These are phyloP conservation scores for Berberis thunbergii DNA, from an alignment of 164 flowering plant genomes.

Conservation along the genomic window DNA sequence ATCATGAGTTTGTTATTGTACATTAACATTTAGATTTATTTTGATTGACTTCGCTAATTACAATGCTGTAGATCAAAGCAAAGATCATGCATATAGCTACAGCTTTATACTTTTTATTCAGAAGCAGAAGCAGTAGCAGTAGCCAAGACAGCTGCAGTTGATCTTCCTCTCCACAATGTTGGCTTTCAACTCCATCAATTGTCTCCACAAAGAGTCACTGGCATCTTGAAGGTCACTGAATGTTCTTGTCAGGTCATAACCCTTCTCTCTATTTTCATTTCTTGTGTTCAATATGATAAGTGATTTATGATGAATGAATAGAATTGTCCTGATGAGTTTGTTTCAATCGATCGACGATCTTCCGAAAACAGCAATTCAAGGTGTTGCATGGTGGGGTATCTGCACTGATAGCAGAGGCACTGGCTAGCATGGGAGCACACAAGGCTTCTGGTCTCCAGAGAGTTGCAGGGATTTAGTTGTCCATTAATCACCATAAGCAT, in stretches of 20 bases:
- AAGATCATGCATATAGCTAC: too few relatives aligned
- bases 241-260: conserved; percentile 54
- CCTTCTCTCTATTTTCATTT: not conserved
- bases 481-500: conserved; percentile 62
- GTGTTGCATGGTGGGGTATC: conserved; percentile 90
- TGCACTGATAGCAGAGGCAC: conserved; percentile 69
- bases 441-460: conserved; percentile 67
- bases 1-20: too few relatives aligned
- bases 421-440: conserved; percentile 89
- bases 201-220: conserved; percentile 43
- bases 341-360: not conserved
- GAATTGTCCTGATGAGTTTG: too few relatives aligned
- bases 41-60: too few relatives aligned
- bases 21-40: too few relatives aligned
- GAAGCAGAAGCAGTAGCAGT: not conserved
- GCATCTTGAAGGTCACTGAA: conserved; percentile 40
- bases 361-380: conserved; percentile 49
- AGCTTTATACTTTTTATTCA: not conserved
- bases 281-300: not conserved
- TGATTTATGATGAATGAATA: too few relatives aligned
- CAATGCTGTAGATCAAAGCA: too few relatives aligned
- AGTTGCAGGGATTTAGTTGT: conserved; percentile 81
- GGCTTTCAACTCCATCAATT: conserved; percentile 57
- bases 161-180: conserved; percentile 43
- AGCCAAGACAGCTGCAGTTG: conserved; percentile 17